Conservation (phyloP, 352 stramenopile species). For the Globisporangium camurandrum region DNA sequence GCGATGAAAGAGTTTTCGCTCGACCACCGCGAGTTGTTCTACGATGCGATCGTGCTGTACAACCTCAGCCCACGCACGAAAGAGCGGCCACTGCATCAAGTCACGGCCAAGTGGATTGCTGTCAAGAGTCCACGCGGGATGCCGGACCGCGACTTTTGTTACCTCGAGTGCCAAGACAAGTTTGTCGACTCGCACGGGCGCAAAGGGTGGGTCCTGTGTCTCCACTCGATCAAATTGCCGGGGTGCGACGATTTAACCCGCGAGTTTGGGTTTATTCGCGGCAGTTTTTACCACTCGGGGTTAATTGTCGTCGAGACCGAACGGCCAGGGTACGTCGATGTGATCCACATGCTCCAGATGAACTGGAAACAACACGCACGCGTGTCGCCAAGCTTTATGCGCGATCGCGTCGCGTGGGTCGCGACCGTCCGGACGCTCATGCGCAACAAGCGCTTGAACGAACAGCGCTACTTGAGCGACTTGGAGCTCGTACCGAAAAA, state of each 20-base stretch:
- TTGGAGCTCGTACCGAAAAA: slow-evolving; percentile 80
- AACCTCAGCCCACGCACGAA: slow-evolving; percentile 53
- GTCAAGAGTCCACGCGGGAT: slow-evolving; percentile 39
- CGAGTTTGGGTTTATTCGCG: slow-evolving; percentile 71
- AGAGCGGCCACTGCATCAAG: slow-evolving; percentile 74
- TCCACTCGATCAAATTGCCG: slow-evolving; percentile 79
- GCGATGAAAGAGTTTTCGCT: slow-evolving; percentile 67
- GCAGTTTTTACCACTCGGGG: slow-evolving; percentile 80
- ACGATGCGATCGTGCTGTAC: slow-evolving; percentile 66
- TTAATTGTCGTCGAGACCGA: slow-evolving; percentile 78
- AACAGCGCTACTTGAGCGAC: slow-evolving; percentile 75
- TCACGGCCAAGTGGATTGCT: slow-evolving; percentile 80
- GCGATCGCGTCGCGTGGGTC: slow-evolving; percentile 36
- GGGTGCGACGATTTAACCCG: slow-evolving; percentile 65
- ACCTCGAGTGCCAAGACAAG: slow-evolving; percentile 81
- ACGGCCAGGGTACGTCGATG: slow-evolving; percentile 58
- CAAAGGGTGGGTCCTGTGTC: slow-evolving; percentile 77
- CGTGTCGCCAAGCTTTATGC: slow-evolving; percentile 35
- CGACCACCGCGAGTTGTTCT: slow-evolving; percentile 54
- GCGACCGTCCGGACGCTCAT: slow-evolving; percentile 57
- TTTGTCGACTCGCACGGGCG: slow-evolving; percentile 75
- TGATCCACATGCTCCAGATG: slow-evolving; percentile 78
- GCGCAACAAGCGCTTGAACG: slow-evolving; percentile 62
- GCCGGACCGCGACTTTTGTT: slow-evolving; percentile 71
- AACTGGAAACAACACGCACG: slow-evolving; percentile 70